Evolutionary conservation across 257 asterid genomes (phyloP), one percentile per base, ranked within the genome.

Genomic region (Solanum gracilifrons): DNA sequence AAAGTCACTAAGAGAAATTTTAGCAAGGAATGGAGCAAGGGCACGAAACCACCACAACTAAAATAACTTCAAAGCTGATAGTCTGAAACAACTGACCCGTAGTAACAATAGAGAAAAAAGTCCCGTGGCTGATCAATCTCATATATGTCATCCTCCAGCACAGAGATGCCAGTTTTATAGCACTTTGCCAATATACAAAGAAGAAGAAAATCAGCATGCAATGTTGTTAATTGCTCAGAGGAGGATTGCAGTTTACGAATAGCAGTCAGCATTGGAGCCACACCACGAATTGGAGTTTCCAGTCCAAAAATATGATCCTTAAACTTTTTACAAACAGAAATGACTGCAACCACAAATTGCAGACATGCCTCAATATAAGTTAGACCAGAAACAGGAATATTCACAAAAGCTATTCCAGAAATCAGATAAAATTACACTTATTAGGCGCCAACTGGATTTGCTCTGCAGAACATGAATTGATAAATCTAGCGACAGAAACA

Each of bases 41-140:
- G 23, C 9, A 43, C 16, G 2, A 48, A 31, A 20, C 41, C 85
- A 80, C 41, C 41, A 48, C 31, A 31, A 48, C 29, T 31, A 18
- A 80, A 80, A 80, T 29, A 31, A 46, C 25, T 31, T 80, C 85
- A 48, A 48, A 80, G 69, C 69, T 18, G 85, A 23, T 2, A 10
- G 16, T 62, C 71, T n/a, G 71, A 76, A 73, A 48, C 85, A 88
- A 83, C 97, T 89, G 72, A 95, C 99, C 98, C 99, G 82, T 95
- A 97, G 88, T 95, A 97, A 90, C 98, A 95, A 82, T 95, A 97
- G 27, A 97, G 95, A 80, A 92, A 95, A 87, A 95, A 94, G 82
- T 97, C 99, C 84, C 95, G 95, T 29, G 99, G 99, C 88, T 95
- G 98, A 88, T 95, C 98, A 84, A 92, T 94, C 91, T 97, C 98